Evolutionary conservation across 2,329 filamentous ascomycete species (phyloP), one percentile per base, ranked within the genome.

Genomic region (Lecanosticta acicola): DNA sequence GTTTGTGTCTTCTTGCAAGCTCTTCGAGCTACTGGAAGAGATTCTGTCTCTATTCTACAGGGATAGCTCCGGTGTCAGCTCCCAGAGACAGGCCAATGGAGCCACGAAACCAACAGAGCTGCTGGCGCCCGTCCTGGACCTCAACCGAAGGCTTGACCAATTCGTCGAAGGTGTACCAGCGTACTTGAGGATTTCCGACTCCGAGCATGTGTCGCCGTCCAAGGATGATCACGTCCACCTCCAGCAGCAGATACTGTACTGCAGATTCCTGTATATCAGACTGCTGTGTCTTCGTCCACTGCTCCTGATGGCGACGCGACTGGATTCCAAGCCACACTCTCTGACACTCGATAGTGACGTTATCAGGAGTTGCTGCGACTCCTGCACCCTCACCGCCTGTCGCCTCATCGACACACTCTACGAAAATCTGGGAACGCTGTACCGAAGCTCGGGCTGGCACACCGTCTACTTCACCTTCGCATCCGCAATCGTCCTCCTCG

Each of bases 271-370:
- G 7, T 59, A 57, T 24, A 46, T 59, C n/a, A 43, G 56, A 18
- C 38, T 59, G 2, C 53, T 59, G 1, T 57, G 50, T 5, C 45
- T 57, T 8, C 49, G 56, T 16, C 56, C 54, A 3, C 39, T 59
- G 13, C 35, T 59, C 8, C 65, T 69, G 59, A 36, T 66, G 42
- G 63, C 64, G 41, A 62, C 64, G 17, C 66, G 56, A 43, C 59
- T 60, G 5, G 57, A 49, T 26, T 36, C 38, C 8, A 43, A 33
- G 16, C 34, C 43, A n/a, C 33, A 40, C 10, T 45, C 47, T 49
- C 67, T 17, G 53, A 68, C 40, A 59, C 68, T 54, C 62, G 61
- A 34, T 54, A 70, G 41, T 52, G 65, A 59, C 55, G 59, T 45
- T 41, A 63, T 48, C 58, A 66, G 45, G n/a, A 46, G 48, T 10